Conservation (phyloP, 2,329 filamentous ascomycete species). For the Emmonsiellopsis sp. region DNA sequence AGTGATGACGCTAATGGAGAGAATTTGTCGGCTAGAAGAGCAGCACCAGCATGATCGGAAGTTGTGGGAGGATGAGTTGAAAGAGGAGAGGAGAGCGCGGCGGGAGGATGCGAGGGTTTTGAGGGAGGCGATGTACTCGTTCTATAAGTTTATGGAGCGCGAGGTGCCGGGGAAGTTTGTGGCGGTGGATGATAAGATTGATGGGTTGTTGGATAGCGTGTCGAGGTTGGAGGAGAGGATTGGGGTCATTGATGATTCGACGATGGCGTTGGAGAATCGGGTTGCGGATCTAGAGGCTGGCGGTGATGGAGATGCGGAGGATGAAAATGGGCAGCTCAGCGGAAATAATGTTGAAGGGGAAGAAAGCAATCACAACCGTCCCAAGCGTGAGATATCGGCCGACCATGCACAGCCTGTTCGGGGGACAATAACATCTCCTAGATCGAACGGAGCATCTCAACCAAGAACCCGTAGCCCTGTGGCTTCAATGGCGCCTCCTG, state of each 20-base stretch:
- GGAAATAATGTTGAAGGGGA: background rate
- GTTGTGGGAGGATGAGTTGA: conserved; percentile 14
- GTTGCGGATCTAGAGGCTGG: conserved; percentile 15
- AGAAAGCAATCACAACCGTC: background rate
- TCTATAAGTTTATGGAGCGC: conserved; percentile 18
- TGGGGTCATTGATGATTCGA: conserved; percentile 18
- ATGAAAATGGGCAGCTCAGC: background rate
- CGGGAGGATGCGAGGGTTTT: conserved; percentile 19
- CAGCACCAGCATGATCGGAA: conserved; percentile 16
- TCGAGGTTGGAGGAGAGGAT: conserved; percentile 18
- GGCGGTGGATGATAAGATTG: conserved; percentile 20
- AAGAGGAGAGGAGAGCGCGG: conserved; percentile 16
- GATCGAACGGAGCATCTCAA: background rate
- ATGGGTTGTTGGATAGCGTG: conserved; percentile 18
- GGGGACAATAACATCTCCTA: background rate
- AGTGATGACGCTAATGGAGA: conserved; percentile 13
- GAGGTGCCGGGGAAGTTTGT: conserved; percentile 17
- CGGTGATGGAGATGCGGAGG: background rate
- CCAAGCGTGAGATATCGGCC: background rate
- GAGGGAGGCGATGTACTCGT: conserved; percentile 20
- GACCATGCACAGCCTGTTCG: background rate
- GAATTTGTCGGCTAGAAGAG: conserved; percentile 17
- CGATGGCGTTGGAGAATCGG: conserved; percentile 14
- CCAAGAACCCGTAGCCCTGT: background rate
- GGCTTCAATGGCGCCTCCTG: background rate